Evolutionary conservation across 2,329 filamentous ascomycete genomes (phyloP), one percentile per base, ranked within the genome.

Genomic region (Chalaropsis thielavioides): DNA sequence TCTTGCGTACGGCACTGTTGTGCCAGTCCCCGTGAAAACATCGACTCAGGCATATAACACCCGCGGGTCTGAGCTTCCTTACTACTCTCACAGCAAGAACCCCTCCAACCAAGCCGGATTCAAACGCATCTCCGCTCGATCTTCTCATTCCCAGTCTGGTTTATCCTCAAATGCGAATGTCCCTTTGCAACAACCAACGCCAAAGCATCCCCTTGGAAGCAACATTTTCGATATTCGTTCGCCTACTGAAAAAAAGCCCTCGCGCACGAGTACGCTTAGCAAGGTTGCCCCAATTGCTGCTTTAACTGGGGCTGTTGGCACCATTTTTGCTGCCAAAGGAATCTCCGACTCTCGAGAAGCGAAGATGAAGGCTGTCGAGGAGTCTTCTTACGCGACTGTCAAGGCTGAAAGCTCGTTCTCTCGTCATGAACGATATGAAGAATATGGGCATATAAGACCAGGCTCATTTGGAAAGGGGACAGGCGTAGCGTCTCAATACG

Each of bases 141-240:
- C 15, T 6, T 58, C 27, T 35, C n/a, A 38, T n/a, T 58, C 54
- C 1, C 54, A 58, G 27, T n/a, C 54, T 38, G 17, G 24, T 10
- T 15, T 63, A 40, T 51, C 61, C 11, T 54, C 61, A 7, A 54
- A 63, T 51, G 82, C 85, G 4, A 83, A 77, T 5, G 80, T 90
- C 40, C 84, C 86, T 11, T 79, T 96, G n/a, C 88, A 94, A 72
- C 90, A 95, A 70, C 92, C 92, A 1, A 87, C 91, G 69, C 92
- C 92, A 1, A 81, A 89, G 66, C 79, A 82, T 1, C 89, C 89
- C 0, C 84, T 95, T 2, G 85, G 86, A 44, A 76, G 80, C 41
- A 75, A 76, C 46, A 75, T 73, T 58, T 68, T 75, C 35, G 75
- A 75, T 35, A 58, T 61, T 31, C 60, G 56, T 1, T 65, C 66